These are phyloP conservation scores for Microsporum audouinii DNA, from an alignment of 2,329 filamentous ascomycete genomes.

Conservation along the genomic window DNA sequence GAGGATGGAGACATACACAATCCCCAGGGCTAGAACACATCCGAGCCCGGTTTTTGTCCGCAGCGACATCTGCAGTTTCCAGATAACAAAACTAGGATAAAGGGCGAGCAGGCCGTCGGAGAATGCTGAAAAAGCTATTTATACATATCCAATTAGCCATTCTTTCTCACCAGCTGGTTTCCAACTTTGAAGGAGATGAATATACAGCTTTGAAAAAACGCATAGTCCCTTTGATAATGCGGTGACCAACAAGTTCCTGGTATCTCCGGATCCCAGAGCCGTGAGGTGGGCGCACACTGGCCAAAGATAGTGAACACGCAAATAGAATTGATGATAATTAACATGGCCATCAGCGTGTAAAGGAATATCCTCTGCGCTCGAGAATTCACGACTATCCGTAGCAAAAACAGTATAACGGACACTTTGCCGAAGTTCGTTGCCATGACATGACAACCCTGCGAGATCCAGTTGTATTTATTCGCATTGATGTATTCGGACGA, in stretches of 20 bases:
- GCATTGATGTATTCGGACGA: slow-evolving; percentile 6
- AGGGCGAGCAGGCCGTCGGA: slow-evolving; percentile 11
- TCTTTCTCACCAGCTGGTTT: not conserved
- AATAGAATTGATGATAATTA: slow-evolving; percentile 9
- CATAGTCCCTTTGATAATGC: slow-evolving; percentile 8
- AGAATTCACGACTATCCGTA: slow-evolving; percentile 10
- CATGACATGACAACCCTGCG: slow-evolving; percentile 11
- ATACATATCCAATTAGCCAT: not conserved
- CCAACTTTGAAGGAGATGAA: not conserved
- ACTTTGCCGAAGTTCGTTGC: slow-evolving; percentile 13
- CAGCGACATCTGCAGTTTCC: slow-evolving; percentile 7
- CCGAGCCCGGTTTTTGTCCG: slow-evolving; percentile 8
- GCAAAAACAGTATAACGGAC: slow-evolving; percentile 10
- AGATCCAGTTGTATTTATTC: slow-evolving; percentile 13
- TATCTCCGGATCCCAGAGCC: slow-evolving; percentile 6
- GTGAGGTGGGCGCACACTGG: slow-evolving; percentile 8
- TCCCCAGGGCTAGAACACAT: slow-evolving; percentile 8
- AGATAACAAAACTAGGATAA: slow-evolving; percentile 14
- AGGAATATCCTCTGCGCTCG: slow-evolving; percentile 6
- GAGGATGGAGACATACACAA: slow-evolving; percentile 6
- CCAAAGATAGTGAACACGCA: slow-evolving; percentile 9
- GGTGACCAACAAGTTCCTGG: slow-evolving; percentile 9
- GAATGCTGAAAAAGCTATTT: slow-evolving; percentile 11
- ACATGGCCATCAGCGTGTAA: slow-evolving; percentile 7
- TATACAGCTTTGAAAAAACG: slow-evolving; percentile 11